Evolutionary conservation across 352 stramenopile genomes (phyloP).

Genomic region (Pythium dissotocum): DNA sequence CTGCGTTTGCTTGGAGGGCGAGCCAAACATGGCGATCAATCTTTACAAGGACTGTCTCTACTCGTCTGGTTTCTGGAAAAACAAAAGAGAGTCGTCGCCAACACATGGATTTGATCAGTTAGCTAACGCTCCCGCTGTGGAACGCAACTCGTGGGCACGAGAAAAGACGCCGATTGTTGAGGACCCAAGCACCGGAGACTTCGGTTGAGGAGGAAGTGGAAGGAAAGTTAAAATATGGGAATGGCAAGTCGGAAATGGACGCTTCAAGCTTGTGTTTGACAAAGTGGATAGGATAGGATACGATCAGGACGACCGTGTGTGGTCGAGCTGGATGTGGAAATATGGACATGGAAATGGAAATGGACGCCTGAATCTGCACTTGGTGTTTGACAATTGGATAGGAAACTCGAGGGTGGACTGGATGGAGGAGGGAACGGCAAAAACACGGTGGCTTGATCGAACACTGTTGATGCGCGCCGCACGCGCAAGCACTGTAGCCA

Average conservation of each 20-base stretch:
- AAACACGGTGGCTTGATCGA: not conserved
- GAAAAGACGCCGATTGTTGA: not conserved
- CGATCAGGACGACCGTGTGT: too few species aligned
- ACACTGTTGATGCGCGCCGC: not conserved
- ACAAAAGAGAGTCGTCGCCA: slow-evolving; percentile 23
- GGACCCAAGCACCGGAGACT: too few species aligned
- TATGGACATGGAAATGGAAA: not conserved
- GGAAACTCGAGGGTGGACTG: not conserved
- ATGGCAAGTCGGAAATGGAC: too few species aligned
- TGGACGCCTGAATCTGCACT: not conserved
- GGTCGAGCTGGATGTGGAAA: too few species aligned
- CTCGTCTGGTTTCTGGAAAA: slow-evolving; percentile 32
- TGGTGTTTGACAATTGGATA: not conserved
- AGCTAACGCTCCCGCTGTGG: slow-evolving; percentile 13
- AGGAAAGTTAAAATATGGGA: too few species aligned
- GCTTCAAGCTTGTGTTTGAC: too few species aligned
- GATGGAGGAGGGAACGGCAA: not conserved
- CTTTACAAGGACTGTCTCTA: slow-evolving; percentile 4
- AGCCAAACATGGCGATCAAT: not conserved
- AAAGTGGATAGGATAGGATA: too few species aligned
- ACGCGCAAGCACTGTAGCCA: not conserved
- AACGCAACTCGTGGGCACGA: not conserved
- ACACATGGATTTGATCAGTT: slow-evolving; percentile 15
- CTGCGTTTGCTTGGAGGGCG: not conserved
- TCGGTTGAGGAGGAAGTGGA: too few species aligned